These are phyloP conservation scores for Rhododendron williamsianum DNA, from an alignment of 148 eudicot species.

Conservation along the genomic window DNA sequence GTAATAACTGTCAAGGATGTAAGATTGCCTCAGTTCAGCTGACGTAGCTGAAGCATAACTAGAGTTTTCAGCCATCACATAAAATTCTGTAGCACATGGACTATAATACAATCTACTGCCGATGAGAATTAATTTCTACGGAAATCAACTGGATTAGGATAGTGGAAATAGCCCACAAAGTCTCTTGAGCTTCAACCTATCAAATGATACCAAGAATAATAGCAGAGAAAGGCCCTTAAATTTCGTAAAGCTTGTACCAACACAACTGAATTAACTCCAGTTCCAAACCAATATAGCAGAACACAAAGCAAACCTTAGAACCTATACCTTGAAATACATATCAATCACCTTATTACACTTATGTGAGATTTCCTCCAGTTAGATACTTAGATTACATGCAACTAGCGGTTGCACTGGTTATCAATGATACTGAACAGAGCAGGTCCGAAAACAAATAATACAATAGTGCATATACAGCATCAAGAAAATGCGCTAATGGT, in stretches of 20 bases:
- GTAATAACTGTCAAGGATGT: constrained; percentile 43
- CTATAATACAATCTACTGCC: neutral
- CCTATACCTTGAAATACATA: neutral
- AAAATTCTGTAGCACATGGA: neutral
- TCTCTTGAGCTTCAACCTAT: neutral
- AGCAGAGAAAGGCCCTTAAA: neutral
- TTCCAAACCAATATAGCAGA: neutral
- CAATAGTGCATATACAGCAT: neutral
- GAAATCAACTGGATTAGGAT: neutral
- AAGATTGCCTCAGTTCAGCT: neutral
- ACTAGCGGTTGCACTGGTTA: neutral
- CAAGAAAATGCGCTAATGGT: neutral
- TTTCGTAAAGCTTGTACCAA: neutral
- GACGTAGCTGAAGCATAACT: neutral
- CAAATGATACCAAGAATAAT: neutral
- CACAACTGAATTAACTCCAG: neutral
- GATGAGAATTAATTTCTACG: neutral
- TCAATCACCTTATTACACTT: neutral
- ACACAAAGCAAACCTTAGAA: neutral
- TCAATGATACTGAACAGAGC: neutral
- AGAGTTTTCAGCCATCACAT: neutral
- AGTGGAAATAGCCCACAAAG: neutral
- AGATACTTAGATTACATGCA: neutral
- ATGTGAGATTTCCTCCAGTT: neutral
- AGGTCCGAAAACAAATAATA: neutral